Evolutionary conservation across 345 rosid genomes (phyloP).

Genomic region (Iberis pinnata): DNA sequence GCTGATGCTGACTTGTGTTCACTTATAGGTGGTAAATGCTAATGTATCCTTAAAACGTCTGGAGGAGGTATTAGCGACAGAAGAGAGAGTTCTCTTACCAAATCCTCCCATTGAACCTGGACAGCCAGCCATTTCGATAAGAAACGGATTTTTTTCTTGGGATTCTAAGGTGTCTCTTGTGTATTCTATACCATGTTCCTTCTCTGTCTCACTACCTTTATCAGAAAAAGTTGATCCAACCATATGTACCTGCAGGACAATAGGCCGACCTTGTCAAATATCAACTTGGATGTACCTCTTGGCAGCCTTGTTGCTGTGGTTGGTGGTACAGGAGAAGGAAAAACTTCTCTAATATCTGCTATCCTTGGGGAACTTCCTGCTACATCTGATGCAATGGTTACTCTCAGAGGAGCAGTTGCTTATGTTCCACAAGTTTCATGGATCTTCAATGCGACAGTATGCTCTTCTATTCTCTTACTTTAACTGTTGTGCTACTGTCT

Average conservation of each 20-base stretch:
- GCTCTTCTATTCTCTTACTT: constrained; percentile 23
- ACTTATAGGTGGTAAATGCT: constrained; percentile 78
- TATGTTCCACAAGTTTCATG: constrained; percentile 82
- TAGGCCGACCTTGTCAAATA: constrained; percentile 74
- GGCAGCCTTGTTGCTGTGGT: constrained; percentile 84
- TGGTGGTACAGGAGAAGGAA: constrained; percentile 71
- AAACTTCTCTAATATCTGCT: constrained; percentile 55
- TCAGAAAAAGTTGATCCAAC: background rate
- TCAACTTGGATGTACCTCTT: constrained; percentile 75
- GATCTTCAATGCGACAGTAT: constrained; percentile 95
- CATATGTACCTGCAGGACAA: constrained; percentile 49
- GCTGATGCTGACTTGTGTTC: constrained; percentile 5
- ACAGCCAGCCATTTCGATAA: constrained; percentile 73
- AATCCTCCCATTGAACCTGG: constrained; percentile 76
- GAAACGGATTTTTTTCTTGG: constrained; percentile 86
- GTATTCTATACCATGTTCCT: constrained; percentile 12
- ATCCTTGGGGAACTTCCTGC: constrained; percentile 77
- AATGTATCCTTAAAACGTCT: constrained; percentile 92
- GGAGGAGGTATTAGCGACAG: constrained; percentile 85
- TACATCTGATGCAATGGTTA: constrained; percentile 45
- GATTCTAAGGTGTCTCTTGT: constrained; percentile 60
- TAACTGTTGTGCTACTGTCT: background rate
- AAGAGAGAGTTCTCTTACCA: constrained; percentile 88
- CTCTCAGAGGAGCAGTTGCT: constrained; percentile 51
- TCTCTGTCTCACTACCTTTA: constrained; percentile 10